Conservation (phyloP, 2,329 filamentous ascomycete genomes). For the Setomelanomma holmii region DNA sequence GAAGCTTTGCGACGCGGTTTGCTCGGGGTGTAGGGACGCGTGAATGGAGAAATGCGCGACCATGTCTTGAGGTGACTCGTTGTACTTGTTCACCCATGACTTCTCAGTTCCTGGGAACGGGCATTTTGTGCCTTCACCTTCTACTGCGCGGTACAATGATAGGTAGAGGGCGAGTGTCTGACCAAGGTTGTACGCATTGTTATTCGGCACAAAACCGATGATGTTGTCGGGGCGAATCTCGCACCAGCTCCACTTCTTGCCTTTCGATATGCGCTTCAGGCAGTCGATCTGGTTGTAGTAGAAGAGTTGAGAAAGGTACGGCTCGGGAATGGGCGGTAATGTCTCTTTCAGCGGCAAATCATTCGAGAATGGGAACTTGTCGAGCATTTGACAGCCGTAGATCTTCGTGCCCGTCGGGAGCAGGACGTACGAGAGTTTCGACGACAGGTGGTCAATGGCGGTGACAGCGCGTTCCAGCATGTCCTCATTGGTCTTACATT, state of each 20-base stretch:
- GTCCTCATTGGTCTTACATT: slow-evolving; percentile 46
- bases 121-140: slow-evolving; percentile 49
- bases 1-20: slow-evolving; percentile 49
- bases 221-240: slow-evolving; percentile 53
- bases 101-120: slow-evolving; percentile 50
- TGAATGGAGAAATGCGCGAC: slow-evolving; percentile 53
- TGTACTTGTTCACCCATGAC: slow-evolving; percentile 49
- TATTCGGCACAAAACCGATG: slow-evolving; percentile 52
- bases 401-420: slow-evolving; percentile 50
- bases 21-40: slow-evolving; percentile 51
- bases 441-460: slow-evolving; percentile 36
- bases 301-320: slow-evolving; percentile 47
- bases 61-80: slow-evolving; percentile 52
- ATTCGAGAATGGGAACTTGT: slow-evolving; percentile 45
- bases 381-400: slow-evolving; percentile 48
- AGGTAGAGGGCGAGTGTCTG: slow-evolving; percentile 50
- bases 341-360: slow-evolving; percentile 39
- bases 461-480: slow-evolving; percentile 50
- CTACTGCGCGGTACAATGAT: slow-evolving; percentile 44
- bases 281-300: slow-evolving; percentile 54
- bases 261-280: slow-evolving; percentile 44
- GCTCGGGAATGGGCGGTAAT: slow-evolving; percentile 43
- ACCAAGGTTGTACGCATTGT: slow-evolving; percentile 50
- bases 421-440: slow-evolving; percentile 37
- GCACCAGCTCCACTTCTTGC: slow-evolving; percentile 51